These are phyloP conservation scores for Picea sitchensis DNA, from an alignment of 75 land plant species.

Conservation along the genomic window DNA sequence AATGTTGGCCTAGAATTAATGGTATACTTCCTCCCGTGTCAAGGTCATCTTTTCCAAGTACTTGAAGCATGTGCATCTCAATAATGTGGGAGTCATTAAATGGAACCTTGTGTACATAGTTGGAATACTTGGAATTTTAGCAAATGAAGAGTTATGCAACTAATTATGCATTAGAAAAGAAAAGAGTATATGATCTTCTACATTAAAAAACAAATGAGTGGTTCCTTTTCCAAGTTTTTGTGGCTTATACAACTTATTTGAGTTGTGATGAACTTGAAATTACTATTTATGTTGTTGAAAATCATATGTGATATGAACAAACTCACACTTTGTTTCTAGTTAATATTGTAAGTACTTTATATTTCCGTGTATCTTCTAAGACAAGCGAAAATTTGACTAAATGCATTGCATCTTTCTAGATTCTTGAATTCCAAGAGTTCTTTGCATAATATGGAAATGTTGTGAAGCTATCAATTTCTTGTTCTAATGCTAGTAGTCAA, in stretches of 20 bases:
- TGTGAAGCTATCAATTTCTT: constrained; percentile 67
- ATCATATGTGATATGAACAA: not conserved
- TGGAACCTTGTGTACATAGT: constrained; percentile 79
- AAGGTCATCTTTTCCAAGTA: too few species aligned
- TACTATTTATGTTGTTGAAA: not conserved
- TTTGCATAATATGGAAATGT: constrained; percentile 82
- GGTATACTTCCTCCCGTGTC: too few species aligned
- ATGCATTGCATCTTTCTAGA: not conserved
- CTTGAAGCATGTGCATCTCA: too few species aligned
- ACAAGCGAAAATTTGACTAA: not conserved
- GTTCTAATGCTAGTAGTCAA: constrained; percentile 40
- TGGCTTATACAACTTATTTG: not conserved
- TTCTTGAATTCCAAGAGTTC: constrained; percentile 59
- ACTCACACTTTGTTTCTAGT: not conserved
- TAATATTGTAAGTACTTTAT: not conserved
- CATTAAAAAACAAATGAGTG: not conserved
- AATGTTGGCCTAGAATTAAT: too few species aligned
- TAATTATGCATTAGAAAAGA: not conserved
- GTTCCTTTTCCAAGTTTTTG: not conserved
- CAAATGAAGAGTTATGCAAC: constrained; percentile 59
- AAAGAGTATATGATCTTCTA: not conserved
- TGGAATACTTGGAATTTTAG: constrained; percentile 63
- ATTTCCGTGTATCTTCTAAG: not conserved
- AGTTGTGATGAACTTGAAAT: not conserved
- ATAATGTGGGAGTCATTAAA: constrained; percentile 69